Evolutionary conservation across 495 filamentous ascomycete genomes (phyloP).

Genomic region (Parathielavia appendiculata): DNA sequence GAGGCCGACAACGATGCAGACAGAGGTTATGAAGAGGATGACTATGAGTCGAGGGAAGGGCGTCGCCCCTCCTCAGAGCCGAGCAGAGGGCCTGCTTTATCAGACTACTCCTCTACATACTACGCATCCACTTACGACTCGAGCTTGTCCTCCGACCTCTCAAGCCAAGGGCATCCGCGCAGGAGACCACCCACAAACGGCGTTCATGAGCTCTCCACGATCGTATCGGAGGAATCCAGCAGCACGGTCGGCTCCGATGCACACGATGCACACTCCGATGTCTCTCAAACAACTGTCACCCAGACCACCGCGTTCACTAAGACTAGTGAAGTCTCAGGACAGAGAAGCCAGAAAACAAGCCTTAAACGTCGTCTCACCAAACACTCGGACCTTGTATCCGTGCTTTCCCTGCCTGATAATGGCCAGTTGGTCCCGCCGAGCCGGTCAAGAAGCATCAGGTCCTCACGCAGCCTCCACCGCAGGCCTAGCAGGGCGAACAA

Average conservation of each 20-base stretch:
- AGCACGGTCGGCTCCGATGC: conserved; percentile 43
- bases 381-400: conserved; percentile 89
- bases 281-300: conserved; percentile 48
- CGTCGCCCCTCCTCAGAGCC: conserved; percentile 28
- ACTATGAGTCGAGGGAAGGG: conserved; percentile 16
- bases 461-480: conserved; percentile 66
- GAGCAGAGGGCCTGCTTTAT: conserved; percentile 22
- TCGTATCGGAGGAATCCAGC: conserved; percentile 59
- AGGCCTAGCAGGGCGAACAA: conserved; percentile 58
- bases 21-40: conserved; percentile 21
- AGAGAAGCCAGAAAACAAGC: conserved; percentile 41
- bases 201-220: conserved; percentile 66
- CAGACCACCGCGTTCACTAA: conserved; percentile 41
- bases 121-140: conserved; percentile 32
- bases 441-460: conserved; percentile 56
- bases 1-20: conserved; percentile 31
- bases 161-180: conserved; percentile 24
- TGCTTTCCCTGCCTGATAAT: conserved; percentile 70
- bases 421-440: conserved; percentile 42
- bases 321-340: conserved; percentile 35
- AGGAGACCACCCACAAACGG: conserved; percentile 59
- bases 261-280: conserved; percentile 36
- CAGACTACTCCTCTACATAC: conserved; percentile 19
- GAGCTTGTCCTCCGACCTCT: conserved; percentile 26
- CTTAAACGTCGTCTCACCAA: conserved; percentile 77